phyloP scores from a whole-genome alignment of 2,329 filamentous ascomycete species.

The Ploettnerulaceae sp. region DNA sequence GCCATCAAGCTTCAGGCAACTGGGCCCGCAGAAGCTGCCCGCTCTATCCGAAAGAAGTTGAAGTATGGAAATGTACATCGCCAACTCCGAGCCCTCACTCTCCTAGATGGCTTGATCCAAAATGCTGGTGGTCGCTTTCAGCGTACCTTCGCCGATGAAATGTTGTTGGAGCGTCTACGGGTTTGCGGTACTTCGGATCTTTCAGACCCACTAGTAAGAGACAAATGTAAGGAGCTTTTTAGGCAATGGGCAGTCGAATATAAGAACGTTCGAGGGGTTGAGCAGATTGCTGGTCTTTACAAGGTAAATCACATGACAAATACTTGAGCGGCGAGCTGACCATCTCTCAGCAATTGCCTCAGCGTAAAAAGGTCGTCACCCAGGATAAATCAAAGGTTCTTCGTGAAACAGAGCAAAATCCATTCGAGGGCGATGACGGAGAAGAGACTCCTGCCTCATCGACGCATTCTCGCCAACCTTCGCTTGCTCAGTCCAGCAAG shows the following conservation, averaged over 20 bases:
- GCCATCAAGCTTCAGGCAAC: conserved; percentile 84
- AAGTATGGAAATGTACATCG: conserved; percentile 96
- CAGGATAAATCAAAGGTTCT: conserved; percentile 80
- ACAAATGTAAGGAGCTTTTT: conserved; percentile 85
- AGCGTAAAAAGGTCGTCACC: conserved; percentile 64
- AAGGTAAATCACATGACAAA: conserved; percentile 36
- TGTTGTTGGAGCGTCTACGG: conserved; percentile 82
- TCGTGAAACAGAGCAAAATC: conserved; percentile 68
- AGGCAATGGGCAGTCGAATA: conserved; percentile 81
- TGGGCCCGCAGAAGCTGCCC: conserved; percentile 82
- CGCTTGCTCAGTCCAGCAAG: conserved; percentile 20
- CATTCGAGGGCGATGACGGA: conserved; percentile 59
- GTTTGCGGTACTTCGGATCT: conserved; percentile 81
- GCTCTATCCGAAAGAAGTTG: conserved; percentile 94
- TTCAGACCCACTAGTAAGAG: conserved; percentile 78
- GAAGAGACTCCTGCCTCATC: conserved; percentile 23
- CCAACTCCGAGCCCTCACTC: conserved; percentile 80
- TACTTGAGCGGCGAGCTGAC: background rate
- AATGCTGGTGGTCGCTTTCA: conserved; percentile 89
- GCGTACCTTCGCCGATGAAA: conserved; percentile 82
- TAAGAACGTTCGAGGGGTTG: conserved; percentile 73
- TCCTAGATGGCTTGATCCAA: conserved; percentile 89
- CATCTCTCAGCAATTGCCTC: conserved; percentile 51
- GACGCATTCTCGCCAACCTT: conserved; percentile 21
- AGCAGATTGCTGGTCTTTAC: conserved; percentile 75